Evolutionary conservation across 2,329 filamentous ascomycete species (phyloP).

Genomic region (Fusarium temperatum): DNA sequence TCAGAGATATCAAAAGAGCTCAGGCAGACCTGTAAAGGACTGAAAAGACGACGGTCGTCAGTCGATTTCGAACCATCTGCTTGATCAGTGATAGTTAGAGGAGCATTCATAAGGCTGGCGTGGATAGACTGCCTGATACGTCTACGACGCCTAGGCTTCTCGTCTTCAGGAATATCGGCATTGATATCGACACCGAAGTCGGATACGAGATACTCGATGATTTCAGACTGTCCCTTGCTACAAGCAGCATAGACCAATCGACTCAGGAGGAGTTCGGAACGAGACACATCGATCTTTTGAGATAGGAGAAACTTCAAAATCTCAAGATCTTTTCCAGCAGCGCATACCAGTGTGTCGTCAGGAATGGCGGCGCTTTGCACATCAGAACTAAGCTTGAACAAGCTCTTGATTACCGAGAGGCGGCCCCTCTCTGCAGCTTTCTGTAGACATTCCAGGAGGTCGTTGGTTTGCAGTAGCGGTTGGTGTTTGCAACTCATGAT

Average conservation of each 20-base stretch:
- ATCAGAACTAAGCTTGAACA: neutral
- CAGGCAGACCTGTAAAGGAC: neutral
- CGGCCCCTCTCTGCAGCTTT: neutral
- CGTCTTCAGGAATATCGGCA: neutral
- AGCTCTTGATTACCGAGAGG: neutral
- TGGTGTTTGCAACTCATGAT: neutral
- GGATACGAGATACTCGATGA: neutral
- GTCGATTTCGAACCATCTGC: rapidly evolving
- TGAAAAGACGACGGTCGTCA: rapidly evolving
- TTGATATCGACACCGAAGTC: neutral
- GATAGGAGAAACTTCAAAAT: neutral
- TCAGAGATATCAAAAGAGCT: neutral
- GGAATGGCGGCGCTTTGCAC: neutral
- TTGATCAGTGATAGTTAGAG: neutral
- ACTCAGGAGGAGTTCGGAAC: neutral
- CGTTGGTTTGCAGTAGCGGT: neutral
- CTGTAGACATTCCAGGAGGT: neutral
- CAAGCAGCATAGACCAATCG: neutral
- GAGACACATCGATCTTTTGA: neutral
- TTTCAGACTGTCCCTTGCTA: neutral
- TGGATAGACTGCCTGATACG: neutral
- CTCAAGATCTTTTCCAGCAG: neutral
- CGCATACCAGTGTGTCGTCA: neutral
- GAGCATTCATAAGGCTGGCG: no score
- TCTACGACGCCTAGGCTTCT: neutral